Base-by-base conservation (phyloP, 257 asterid genomes). In the Vinca minor region DNA sequence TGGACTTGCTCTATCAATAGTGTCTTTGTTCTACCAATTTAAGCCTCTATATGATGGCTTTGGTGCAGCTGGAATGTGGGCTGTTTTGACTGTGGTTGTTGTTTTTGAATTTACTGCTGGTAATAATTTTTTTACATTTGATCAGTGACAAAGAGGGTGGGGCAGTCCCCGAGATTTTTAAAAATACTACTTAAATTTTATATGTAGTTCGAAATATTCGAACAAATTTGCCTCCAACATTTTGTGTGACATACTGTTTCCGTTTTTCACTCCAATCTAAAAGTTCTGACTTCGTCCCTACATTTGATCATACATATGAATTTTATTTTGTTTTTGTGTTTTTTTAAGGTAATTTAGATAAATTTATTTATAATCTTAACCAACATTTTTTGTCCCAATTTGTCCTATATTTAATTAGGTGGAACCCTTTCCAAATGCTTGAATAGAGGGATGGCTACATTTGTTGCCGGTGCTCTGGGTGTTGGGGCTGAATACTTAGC, bases 401-500 rank as follows among this genome's bases (percentile, higher is more conserved):
- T 36, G 17, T 2, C 20, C 17, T 38, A 57, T n/a, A n/a, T n/a
- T n/a, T n/a, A n/a, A n/a, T 62, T 36, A 90, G 97, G 97, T 42
- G 97, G 84, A 49, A 90, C 96, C 17, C 71, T 90, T 7, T 71
- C 69, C 1, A 90, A 90, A 69, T 47, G 93, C 75, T 34, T 91
- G 47, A 91, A 87, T 72, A 75, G 95, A 59, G 93, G 89, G 1
- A 81, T 71, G 20, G 97, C 95, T 1, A 87, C 97, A 36, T 49
- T 87, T 44, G 3, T 78, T n/a, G 97, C 96, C 0, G 96, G 94
- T 48, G 89, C 72, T 17, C 47, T 91, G 62, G 97, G 95, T 10
- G 60, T 91, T 18, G 97, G 87, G 46, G 94, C 96, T 2, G 89
- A 84, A 65, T 78, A 81, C 68, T 78, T 87, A 71, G 96, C 93